These are phyloP conservation scores for Acorus calamus DNA, from an alignment of 106 monocot genomes.

Conservation along the genomic window DNA sequence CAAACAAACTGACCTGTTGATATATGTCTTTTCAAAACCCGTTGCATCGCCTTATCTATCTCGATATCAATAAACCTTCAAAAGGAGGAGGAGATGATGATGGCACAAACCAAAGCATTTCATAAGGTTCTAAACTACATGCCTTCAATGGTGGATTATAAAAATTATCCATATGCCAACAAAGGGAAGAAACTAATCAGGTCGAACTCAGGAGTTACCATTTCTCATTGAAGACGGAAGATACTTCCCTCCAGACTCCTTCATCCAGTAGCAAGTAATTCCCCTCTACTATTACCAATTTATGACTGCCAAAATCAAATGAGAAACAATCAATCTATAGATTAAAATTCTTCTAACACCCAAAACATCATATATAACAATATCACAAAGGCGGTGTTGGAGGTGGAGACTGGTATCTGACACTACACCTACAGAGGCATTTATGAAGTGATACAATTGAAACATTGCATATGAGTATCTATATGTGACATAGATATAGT, in stretches of 20 bases:
- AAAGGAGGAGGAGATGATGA: background rate
- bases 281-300: constrained; percentile 83
- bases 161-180: no score
- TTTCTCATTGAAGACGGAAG: constrained; percentile 78
- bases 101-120: constrained; percentile 1
- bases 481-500: no score
- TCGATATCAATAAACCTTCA: constrained; percentile 78
- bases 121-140: background rate
- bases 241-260: constrained; percentile 63
- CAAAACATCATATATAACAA: no score
- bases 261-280: constrained; percentile 86
- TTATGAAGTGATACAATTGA: no score
- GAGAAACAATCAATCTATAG: background rate
- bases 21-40: constrained; percentile 78
- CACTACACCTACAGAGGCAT: no score
- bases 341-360: no score
- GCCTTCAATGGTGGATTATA: background rate
- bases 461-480: no score
- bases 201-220: constrained; percentile 31
- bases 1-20: constrained; percentile 46
- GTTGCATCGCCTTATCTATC: constrained; percentile 60
- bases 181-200: no score
- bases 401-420: no score
- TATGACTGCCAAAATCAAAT: constrained; percentile 45
- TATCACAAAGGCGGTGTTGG: no score